Evolutionary conservation across 1,284 basidiomycete genomes (phyloP).

Genomic region (Malassezia brasiliensis): DNA sequence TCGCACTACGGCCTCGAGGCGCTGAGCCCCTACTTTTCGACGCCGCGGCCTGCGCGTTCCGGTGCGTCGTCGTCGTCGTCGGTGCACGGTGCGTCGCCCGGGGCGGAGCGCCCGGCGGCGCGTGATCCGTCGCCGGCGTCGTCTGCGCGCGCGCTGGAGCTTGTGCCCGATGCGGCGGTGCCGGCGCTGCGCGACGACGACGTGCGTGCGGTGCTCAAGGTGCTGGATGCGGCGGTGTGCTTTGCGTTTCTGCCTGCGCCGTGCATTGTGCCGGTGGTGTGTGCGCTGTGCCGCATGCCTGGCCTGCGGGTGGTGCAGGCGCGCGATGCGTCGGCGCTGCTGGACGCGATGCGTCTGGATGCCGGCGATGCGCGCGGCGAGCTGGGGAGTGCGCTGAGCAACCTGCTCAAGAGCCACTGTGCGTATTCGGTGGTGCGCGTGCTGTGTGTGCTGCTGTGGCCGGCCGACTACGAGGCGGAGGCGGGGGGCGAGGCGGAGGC

Average conservation of each 20-base stretch:
- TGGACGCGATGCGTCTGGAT: slow-evolving; percentile 15
- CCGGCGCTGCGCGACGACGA: slow-evolving; percentile 33
- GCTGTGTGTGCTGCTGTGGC: slow-evolving; percentile 25
- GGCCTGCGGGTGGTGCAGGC: slow-evolving; percentile 28
- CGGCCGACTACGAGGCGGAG: neutral
- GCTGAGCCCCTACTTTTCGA: slow-evolving; percentile 25
- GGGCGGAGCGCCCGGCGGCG: too few relatives aligned
- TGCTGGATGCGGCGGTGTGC: slow-evolving; percentile 36
- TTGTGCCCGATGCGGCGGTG: slow-evolving; percentile 9
- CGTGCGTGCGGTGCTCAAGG: slow-evolving; percentile 28
- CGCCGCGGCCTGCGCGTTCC: slow-evolving; percentile 11
- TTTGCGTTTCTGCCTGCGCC: slow-evolving; percentile 38
- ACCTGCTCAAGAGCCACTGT: slow-evolving; percentile 41
- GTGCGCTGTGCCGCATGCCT: slow-evolving; percentile 35
- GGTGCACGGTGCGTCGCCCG: too few relatives aligned
- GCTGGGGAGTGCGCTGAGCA: slow-evolving; percentile 25
- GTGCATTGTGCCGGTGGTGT: slow-evolving; percentile 28
- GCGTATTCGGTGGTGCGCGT: slow-evolving; percentile 37
- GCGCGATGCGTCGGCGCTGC: slow-evolving; percentile 3
- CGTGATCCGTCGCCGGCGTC: neutral
- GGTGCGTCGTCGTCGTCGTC: neutral
- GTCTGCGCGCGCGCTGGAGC: slow-evolving; percentile 13
- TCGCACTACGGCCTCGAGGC: slow-evolving; percentile 43
- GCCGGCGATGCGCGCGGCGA: slow-evolving; percentile 21
- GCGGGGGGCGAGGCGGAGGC: too few relatives aligned